Evolutionary conservation across 75 land plant species (phyloP), one percentile per base, ranked within the genome.

Genomic region (Adiantum capillusveneris): DNA sequence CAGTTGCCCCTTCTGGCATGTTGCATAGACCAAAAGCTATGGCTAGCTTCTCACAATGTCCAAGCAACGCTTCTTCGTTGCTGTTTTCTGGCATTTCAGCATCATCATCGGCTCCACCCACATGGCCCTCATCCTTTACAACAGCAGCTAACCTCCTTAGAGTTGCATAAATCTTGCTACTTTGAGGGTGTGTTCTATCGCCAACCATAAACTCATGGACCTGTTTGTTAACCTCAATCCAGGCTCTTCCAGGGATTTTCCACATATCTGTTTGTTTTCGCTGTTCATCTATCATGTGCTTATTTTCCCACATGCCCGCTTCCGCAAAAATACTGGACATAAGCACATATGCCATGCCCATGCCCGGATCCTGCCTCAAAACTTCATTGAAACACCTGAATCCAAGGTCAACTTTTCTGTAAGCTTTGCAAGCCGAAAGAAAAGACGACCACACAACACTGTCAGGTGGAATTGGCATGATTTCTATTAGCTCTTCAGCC

Each of bases 381-480:
- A 79, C 25, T 51, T 77, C 58, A 25, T 64, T 37, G 0, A 72
- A 62, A 16, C 75, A 65, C 16, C 57, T 48, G 39, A 74, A 76
- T 1, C 82, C 86, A 25, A 79, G 58, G 49, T 79, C 67, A 11
- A 63, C 53, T 7, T 62, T 50, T 0, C 78, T 68, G 57, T 82
- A 66, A 44, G 79, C 60, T 44, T 64, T 79, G 45, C 85, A 78
- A 2, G 74, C 85, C 56, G 66, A 67, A 2, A 86, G 78, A 60
- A 86, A 71, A 20, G 83, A 75, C 16, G 75, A 71, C 86, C 86
- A 86, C 3, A 75, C 60, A 37, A 69, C 76, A 44, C 72, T 84
- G 48, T 81, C 82, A 16, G 80, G 80, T 25, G 70, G 64, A 1
- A 82, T 65, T 17, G 37, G 59, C 80, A 79, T 79, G 6, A 48